Conservation (phyloP, 805 yeast species). For the Brettanomyces sp. region DNA sequence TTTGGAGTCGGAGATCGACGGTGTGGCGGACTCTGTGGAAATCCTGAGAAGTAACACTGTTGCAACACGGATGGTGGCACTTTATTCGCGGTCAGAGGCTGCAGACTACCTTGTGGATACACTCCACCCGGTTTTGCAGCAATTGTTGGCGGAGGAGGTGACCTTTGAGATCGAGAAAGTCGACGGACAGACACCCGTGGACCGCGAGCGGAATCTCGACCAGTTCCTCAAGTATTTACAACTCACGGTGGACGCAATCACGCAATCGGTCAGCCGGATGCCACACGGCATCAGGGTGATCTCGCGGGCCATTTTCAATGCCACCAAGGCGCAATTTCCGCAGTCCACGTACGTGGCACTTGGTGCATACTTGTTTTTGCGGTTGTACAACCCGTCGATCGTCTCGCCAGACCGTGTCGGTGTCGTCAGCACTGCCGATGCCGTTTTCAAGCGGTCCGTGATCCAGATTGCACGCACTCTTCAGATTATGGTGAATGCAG, state of each 20-base stretch:
- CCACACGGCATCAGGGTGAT: conserved; percentile 69
- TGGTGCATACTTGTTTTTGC: conserved; percentile 77
- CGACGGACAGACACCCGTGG: conserved; percentile 20
- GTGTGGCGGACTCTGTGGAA: conserved; percentile 56
- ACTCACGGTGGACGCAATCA: conserved; percentile 50
- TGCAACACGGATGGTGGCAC: conserved; percentile 66
- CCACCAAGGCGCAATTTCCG: conserved; percentile 55
- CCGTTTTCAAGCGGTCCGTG: conserved; percentile 46
- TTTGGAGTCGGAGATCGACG: conserved; percentile 45
- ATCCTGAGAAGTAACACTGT: conserved; percentile 74
- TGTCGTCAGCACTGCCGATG: conserved; percentile 10
- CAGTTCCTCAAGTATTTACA: conserved; percentile 49
- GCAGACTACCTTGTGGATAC: conserved; percentile 43
- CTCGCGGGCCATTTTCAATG: conserved; percentile 52
- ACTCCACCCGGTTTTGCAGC: conserved; percentile 47
- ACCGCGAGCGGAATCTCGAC: conserved; percentile 32
- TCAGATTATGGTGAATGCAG: conserved; percentile 81
- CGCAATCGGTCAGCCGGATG: conserved; percentile 41
- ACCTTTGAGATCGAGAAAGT: conserved; percentile 44
- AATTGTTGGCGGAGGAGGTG: conserved; percentile 38
- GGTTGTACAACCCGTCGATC: conserved; percentile 81
- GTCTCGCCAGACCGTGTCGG: conserved; percentile 68
- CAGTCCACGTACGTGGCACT: conserved; percentile 62
- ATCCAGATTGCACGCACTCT: conserved; percentile 74
- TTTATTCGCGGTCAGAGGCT: conserved; percentile 64